A percentile compares a stretch with the other conserved stretches of the same genome.
Conservation (phyloP, 257 asterid species). For the Verbascum thapsus region DNA sequence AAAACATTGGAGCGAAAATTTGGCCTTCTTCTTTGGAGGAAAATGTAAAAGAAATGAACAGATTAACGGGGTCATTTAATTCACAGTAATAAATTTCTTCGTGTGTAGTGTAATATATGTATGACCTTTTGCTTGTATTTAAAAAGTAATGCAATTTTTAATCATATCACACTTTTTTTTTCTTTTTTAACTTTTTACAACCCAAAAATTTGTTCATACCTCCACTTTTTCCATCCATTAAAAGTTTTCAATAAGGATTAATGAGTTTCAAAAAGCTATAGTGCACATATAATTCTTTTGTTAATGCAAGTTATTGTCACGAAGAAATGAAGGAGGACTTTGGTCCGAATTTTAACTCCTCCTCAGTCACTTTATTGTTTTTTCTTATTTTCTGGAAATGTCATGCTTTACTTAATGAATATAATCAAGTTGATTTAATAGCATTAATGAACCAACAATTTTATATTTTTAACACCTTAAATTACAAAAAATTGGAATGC, state of each 20-base stretch:
- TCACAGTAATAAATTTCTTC: conserved; percentile 28
- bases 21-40: conserved; percentile 44
- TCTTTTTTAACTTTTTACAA: too few relatives aligned
- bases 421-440: not conserved
- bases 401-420: too few relatives aligned
- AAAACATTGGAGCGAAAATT: conserved; percentile 34
- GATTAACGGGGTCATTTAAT: conserved; percentile 39
- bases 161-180: too few relatives aligned
- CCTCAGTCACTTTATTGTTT: not conserved
- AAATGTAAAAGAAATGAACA: conserved; percentile 35
- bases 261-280: not conserved
- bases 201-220: not conserved
- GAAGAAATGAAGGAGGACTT: conserved; percentile 18
- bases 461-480: too few relatives aligned
- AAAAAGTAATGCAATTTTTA: too few relatives aligned
- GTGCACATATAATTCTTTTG: not conserved
- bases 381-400: too few relatives aligned
- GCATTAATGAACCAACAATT: too few relatives aligned
- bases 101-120: too few relatives aligned
- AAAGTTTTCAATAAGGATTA: not conserved
- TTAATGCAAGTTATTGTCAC: not conserved
- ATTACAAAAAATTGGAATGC: too few relatives aligned
- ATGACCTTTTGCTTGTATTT: too few relatives aligned
- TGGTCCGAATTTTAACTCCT: conserved; percentile 1
- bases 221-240: not conserved